phyloP scores from a whole-genome alignment of 176 grass and related monocot genomes.

The Bothriochloa decipiens region DNA sequence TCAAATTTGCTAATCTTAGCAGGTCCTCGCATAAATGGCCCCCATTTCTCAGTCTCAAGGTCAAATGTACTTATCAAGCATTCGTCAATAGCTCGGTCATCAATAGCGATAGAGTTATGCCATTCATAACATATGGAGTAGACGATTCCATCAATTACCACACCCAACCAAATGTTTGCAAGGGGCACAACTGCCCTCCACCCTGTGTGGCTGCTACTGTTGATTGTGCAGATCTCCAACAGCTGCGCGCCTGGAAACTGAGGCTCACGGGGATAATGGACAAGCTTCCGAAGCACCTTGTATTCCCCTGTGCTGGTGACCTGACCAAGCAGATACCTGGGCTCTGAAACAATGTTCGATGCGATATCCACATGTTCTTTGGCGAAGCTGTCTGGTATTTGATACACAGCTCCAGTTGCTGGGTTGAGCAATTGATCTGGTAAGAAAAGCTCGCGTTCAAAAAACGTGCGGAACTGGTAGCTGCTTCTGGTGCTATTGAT shows the following conservation, averaged over 20 bases:
- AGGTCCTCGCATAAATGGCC: background rate
- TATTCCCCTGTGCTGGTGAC: slow-evolving; percentile 26
- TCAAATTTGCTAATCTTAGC: background rate
- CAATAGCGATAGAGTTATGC: background rate
- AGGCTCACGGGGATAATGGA: background rate
- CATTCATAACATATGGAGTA: background rate
- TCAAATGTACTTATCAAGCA: slow-evolving; percentile 22
- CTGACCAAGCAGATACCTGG: slow-evolving; percentile 16
- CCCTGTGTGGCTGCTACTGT: background rate
- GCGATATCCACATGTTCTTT: background rate
- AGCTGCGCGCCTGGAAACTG: background rate
- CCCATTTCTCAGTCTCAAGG: slow-evolving; percentile 23
- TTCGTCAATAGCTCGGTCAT: background rate
- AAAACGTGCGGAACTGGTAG: background rate
- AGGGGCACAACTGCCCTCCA: background rate
- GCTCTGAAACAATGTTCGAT: background rate
- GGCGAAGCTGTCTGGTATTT: background rate
- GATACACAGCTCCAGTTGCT: background rate
- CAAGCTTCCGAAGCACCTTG: slow-evolving; percentile 32
- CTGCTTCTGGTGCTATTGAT: background rate
- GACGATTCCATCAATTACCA: background rate
- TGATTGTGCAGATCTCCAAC: slow-evolving; percentile 20
- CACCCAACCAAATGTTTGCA: no score
- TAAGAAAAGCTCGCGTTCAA: background rate
- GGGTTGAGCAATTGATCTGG: background rate